Conservation (phyloP, 805 yeast species). For the Komagataella mondaviorum region DNA sequence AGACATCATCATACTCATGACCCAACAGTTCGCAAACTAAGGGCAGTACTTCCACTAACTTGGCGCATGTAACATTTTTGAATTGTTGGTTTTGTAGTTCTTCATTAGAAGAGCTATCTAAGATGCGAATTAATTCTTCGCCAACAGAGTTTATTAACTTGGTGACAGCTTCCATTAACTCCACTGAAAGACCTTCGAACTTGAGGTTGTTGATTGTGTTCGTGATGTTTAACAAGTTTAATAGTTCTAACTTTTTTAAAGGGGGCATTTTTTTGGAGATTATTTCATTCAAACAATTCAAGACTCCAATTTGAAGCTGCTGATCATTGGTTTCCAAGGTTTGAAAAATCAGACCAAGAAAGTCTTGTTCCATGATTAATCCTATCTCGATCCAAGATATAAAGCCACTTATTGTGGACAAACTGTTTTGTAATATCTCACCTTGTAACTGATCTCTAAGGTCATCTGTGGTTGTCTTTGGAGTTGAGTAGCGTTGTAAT, state of each 20-base stretch:
- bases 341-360: constrained; percentile 42
- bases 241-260: constrained; percentile 44
- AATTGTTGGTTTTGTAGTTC: constrained; percentile 24
- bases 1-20: constrained; percentile 82
- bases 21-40: constrained; percentile 54
- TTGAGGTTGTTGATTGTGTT: constrained; percentile 28
- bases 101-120: constrained; percentile 33
- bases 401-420: constrained; percentile 68
- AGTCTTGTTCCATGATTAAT: constrained; percentile 50
- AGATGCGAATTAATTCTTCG: constrained; percentile 54
- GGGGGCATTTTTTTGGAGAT: constrained; percentile 47
- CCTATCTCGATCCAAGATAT: constrained; percentile 88
- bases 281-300: constrained; percentile 37
- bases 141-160: constrained; percentile 65
- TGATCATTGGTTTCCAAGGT: constrained; percentile 27
- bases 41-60: constrained; percentile 58
- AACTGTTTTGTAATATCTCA: constrained; percentile 42
- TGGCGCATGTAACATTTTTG: constrained; percentile 21
- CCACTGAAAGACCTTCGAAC: constrained; percentile 28
- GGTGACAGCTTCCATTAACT: constrained; percentile 56
- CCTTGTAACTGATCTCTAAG: constrained; percentile 9
- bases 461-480: constrained; percentile 9
- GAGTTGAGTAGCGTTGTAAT: constrained; percentile 21
- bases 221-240: constrained; percentile 57
- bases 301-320: constrained; percentile 42